These are phyloP conservation scores for Domatiomyces globalis DNA, from an alignment of 2,329 filamentous ascomycete genomes.

Conservation along the genomic window DNA sequence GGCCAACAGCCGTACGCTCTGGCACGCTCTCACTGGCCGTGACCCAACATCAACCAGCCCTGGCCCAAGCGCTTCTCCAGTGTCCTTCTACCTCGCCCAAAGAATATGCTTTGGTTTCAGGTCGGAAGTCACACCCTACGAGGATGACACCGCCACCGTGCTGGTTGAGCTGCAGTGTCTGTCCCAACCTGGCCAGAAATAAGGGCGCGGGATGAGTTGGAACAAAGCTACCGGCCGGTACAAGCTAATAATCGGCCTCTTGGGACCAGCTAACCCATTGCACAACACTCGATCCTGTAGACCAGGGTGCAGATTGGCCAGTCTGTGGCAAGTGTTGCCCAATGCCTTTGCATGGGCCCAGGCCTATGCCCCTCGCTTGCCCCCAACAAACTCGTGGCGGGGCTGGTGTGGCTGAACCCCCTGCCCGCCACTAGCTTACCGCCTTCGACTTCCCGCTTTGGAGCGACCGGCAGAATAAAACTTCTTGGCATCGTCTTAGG, in stretches of 20 bases:
- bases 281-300: too few relatives aligned
- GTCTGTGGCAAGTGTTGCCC: too few relatives aligned
- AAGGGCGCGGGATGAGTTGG: too few relatives aligned
- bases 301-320: background rate
- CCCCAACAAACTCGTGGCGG: background rate
- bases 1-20: background rate
- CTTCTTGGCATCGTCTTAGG: background rate
- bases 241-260: too few relatives aligned
- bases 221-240: too few relatives aligned
- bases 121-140: background rate
- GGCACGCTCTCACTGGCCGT: background rate
- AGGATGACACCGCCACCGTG: too few relatives aligned
- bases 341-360: background rate
- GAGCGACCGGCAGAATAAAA: background rate
- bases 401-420: background rate
- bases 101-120: background rate
- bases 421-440: background rate
- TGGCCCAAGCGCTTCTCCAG: background rate
- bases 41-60: background rate
- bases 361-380: background rate
- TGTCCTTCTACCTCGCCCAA: background rate
- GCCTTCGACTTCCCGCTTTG: background rate
- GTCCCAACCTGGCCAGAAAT: too few relatives aligned
- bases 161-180: too few relatives aligned
- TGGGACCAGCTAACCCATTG: too few relatives aligned